Evolutionary conservation across 805 yeast genomes (phyloP), one percentile per base, ranked within the genome.

Genomic region (Isabelozyma gotoi): DNA sequence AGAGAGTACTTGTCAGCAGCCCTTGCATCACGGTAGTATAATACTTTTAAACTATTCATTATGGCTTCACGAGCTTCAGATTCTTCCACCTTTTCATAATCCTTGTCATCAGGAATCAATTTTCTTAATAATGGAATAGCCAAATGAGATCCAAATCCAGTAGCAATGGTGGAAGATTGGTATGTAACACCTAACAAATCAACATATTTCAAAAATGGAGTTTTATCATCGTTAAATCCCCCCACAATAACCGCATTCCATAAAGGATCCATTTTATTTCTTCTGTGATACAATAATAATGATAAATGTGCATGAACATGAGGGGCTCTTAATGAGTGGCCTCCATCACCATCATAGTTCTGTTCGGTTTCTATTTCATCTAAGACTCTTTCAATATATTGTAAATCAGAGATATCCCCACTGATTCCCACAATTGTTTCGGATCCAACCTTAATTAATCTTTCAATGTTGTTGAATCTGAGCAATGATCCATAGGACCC

Each of bases 171-270:
- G 21, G 96, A 94, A 0, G 98, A 77, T 3, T 88, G 77, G 65
- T 88, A 94, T 2, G 96, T 79, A 19, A 90, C 96, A 40, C 99
- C 99, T 47, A 91, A 77, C 47, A 94, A 73, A 63, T 94, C 97
- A 37, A 90, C 96, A 60, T 88, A 91, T 52, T 84, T 82, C 59
- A 94, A 74, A 56, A 86, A 87, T 36, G 94, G 89, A 16, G 66
- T 58, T 33, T 63, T 56, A 44, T 82, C 82, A 50, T 78, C 81
- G 60, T 86, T 85, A 53, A 85, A 75, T 7, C 99, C 99, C 11
- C 90, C 97, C 41, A 94, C 97, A 44, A 94, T 74, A 32, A 87
- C 70, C 1, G 98, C 85, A 67, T 94, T 94, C 98, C 98, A 94
- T 51, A 90, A 75, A 18, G 99, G 99, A 63, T 94, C 82, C 92